Conservation (phyloP, 176 grass and related monocot genomes). For the Canna indica region DNA sequence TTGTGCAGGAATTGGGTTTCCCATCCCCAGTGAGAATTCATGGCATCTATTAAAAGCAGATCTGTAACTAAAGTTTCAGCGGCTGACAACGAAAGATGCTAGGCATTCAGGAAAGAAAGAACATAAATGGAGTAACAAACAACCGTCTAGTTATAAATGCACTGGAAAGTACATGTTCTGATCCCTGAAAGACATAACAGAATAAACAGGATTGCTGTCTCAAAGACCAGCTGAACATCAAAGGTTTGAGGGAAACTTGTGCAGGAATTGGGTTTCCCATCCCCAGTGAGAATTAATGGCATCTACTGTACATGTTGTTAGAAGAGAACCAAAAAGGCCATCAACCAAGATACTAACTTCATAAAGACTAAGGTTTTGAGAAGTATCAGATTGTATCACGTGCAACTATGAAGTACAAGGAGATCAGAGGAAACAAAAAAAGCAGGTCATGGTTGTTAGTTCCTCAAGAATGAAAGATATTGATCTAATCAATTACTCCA, state of each 20-base stretch:
- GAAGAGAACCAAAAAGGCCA: neutral
- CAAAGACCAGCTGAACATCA: neutral
- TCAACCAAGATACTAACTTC: no score
- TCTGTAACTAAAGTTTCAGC: no score
- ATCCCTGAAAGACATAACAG: neutral
- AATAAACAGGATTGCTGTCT: neutral
- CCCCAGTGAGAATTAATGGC: neutral
- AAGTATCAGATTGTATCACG: neutral
- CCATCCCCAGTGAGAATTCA: neutral
- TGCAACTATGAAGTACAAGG: neutral
- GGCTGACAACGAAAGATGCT: neutral
- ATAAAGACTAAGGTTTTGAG: neutral
- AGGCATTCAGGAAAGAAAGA: neutral
- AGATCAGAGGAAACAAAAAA: no score
- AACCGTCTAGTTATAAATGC: neutral
- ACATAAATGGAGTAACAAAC: neutral
- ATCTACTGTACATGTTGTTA: neutral
- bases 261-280: neutral
- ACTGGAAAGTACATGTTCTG: neutral
- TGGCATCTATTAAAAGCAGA: neutral
- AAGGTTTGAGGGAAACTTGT: neutral
- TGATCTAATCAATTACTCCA: neutral
- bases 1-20: neutral
- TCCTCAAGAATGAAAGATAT: neutral
- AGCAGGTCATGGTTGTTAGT: no score